Conservation (phyloP, 2,329 filamentous ascomycete genomes). For the Hypoxylon sp. region DNA sequence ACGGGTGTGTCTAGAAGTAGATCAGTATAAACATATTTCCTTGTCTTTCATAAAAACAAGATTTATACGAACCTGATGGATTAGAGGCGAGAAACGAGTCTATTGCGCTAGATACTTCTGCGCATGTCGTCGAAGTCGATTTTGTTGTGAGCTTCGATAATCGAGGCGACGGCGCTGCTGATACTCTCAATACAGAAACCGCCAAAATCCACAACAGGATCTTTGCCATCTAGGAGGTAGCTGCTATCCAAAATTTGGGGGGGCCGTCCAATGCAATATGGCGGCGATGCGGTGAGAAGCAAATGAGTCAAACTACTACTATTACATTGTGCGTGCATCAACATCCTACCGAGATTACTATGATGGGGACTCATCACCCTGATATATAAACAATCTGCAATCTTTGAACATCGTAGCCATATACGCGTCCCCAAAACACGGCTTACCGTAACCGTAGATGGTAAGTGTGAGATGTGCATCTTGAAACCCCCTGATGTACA, state of each 20-base stretch:
- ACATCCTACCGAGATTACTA: too few relatives aligned
- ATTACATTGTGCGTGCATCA: too few relatives aligned
- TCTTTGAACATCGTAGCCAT: too few relatives aligned
- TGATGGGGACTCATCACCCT: too few relatives aligned
- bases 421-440: neutral
- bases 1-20: slow-evolving; percentile 41
- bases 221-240: slow-evolving; percentile 11
- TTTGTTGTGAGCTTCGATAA: too few relatives aligned
- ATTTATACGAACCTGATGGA: slow-evolving; percentile 31
- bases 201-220: slow-evolving; percentile 19
- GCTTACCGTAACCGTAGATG: neutral
- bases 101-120: slow-evolving; percentile 30
- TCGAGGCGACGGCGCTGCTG: too few relatives aligned
- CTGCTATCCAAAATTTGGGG: slow-evolving; percentile 28
- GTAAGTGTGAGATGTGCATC: slow-evolving; percentile 6
- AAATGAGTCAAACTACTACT: too few relatives aligned
- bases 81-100: slow-evolving; percentile 29
- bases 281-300: too few relatives aligned
- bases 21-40: slow-evolving; percentile 3
- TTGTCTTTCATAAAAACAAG: too few relatives aligned
- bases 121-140: slow-evolving; percentile 36
- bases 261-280: too few relatives aligned
- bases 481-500: slow-evolving; percentile 19
- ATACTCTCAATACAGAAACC: slow-evolving; percentile 23
- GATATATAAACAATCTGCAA: too few relatives aligned